Conservation (phyloP, 495 filamentous ascomycete species). For the Jackrogersella multiformis region DNA sequence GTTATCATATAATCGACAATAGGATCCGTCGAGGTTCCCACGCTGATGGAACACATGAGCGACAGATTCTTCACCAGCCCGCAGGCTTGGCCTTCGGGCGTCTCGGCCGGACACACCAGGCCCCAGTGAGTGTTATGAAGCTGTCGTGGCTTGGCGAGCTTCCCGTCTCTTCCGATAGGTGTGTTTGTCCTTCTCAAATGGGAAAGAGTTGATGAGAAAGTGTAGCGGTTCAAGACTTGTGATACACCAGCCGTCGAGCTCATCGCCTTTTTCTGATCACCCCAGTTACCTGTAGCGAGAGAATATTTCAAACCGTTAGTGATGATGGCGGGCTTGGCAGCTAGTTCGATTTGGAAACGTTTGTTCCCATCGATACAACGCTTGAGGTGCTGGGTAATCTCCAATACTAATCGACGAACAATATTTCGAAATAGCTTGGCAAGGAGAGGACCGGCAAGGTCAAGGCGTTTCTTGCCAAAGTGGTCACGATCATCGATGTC, state of each 20-base stretch:
- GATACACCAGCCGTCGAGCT: slow-evolving; percentile 95
- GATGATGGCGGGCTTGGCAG: slow-evolving; percentile 88
- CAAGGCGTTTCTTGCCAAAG: slow-evolving; percentile 97
- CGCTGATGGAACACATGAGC: slow-evolving; percentile 97
- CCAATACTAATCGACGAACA: slow-evolving; percentile 85
- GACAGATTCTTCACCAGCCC: slow-evolving; percentile 98
- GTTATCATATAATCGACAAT: slow-evolving; percentile 95
- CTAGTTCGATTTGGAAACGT: slow-evolving; percentile 88
- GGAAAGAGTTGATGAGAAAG: slow-evolving; percentile 93
- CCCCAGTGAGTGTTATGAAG: slow-evolving; percentile 99
- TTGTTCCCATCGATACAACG: slow-evolving; percentile 86
- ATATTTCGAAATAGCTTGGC: slow-evolving; percentile 91
- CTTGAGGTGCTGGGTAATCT: slow-evolving; percentile 89
- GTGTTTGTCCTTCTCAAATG: slow-evolving; percentile 98
- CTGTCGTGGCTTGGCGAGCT: slow-evolving; percentile 97
- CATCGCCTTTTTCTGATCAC: slow-evolving; percentile 97
- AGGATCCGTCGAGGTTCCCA: slow-evolving; percentile 87
- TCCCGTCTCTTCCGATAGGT: slow-evolving; percentile 95
- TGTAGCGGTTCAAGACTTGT: slow-evolving; percentile 97
- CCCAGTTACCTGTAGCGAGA: slow-evolving; percentile 99
- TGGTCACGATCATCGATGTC: slow-evolving; percentile 98
- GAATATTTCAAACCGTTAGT: slow-evolving; percentile 96
- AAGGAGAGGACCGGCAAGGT: slow-evolving; percentile 92
- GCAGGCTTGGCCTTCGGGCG: slow-evolving; percentile 97
- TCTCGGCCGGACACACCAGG: slow-evolving; percentile 95